These are phyloP conservation scores for Calonectria pseudoreteaudii DNA, from an alignment of 2,329 filamentous ascomycete species.

Conservation along the genomic window DNA sequence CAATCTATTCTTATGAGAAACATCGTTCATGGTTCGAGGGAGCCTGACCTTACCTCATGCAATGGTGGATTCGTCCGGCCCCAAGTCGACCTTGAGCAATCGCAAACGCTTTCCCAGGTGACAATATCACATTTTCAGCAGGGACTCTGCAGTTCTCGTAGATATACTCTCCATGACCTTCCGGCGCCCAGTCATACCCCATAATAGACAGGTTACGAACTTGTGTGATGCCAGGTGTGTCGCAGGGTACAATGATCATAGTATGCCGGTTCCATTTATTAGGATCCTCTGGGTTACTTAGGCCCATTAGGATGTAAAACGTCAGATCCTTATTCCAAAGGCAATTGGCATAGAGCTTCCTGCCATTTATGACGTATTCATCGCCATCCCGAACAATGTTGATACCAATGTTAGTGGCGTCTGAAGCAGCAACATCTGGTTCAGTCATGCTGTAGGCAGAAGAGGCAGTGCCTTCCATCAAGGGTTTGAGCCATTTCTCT, in stretches of 20 bases:
- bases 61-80: conserved; percentile 24
- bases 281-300: conserved; percentile 77
- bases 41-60: conserved; percentile 11
- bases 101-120: conserved; percentile 15
- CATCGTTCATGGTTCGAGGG: background rate
- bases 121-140: conserved; percentile 23
- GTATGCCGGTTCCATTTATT: conserved; percentile 88
- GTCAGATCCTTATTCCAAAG: conserved; percentile 88
- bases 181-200: conserved; percentile 92
- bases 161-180: conserved; percentile 89
- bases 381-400: conserved; percentile 82
- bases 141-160: conserved; percentile 90
- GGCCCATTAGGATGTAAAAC: conserved; percentile 93
- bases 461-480: conserved; percentile 84
- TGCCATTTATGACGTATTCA: conserved; percentile 86
- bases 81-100: conserved; percentile 25
- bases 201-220: conserved; percentile 90
- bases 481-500: conserved; percentile 78
- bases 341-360: conserved; percentile 97
- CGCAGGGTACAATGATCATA: conserved; percentile 84
- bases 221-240: conserved; percentile 82
- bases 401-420: conserved; percentile 89
- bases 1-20: conserved; percentile 83
- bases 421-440: conserved; percentile 82
- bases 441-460: conserved; percentile 92